phyloP scores from a whole-genome alignment of 495 filamentous ascomycete species.

The Melanomma pulvis-pyrius region DNA sequence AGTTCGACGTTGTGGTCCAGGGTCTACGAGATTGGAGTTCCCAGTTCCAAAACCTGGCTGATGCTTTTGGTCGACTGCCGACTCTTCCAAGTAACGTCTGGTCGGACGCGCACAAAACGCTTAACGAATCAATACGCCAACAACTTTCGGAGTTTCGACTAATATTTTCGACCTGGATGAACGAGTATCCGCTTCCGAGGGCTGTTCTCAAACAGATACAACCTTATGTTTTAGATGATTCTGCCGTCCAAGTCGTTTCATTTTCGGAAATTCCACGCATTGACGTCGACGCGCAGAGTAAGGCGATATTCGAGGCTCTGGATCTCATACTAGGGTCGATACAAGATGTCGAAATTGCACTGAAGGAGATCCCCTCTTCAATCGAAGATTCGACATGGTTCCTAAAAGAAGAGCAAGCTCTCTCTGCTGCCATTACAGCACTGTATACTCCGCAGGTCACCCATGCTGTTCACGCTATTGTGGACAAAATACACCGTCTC shows the following conservation, averaged over 20 bases:
- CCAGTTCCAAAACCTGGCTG: conserved; percentile 11
- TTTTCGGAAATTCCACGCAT: background rate
- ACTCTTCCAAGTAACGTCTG: conserved; percentile 26
- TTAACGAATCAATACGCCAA: background rate
- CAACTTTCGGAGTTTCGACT: conserved; percentile 18
- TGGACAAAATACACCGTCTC: conserved; percentile 13
- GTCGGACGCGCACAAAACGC: conserved; percentile 15
- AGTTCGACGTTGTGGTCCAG: conserved; percentile 26
- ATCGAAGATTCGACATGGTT: conserved; percentile 36
- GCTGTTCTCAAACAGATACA: conserved; percentile 31
- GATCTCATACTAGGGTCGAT: conserved; percentile 43
- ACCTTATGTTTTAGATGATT: conserved; percentile 20
- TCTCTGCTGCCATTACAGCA: conserved; percentile 12
- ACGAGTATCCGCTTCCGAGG: conserved; percentile 16
- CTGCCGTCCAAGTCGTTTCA: background rate
- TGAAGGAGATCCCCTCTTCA: conserved; percentile 22
- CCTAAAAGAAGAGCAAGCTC: conserved; percentile 32
- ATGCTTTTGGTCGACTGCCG: conserved; percentile 11
- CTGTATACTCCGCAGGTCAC: conserved; percentile 22
- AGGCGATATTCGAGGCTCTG: conserved; percentile 20
- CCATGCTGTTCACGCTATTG: background rate
- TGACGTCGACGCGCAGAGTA: conserved; percentile 5
- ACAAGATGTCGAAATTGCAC: conserved; percentile 40
- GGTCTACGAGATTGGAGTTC: conserved; percentile 20
- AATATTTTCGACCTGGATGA: conserved; percentile 15